Base-by-base conservation (phyloP, 2,329 filamentous ascomycete species). In the Taxawa tesnikishii region DNA sequence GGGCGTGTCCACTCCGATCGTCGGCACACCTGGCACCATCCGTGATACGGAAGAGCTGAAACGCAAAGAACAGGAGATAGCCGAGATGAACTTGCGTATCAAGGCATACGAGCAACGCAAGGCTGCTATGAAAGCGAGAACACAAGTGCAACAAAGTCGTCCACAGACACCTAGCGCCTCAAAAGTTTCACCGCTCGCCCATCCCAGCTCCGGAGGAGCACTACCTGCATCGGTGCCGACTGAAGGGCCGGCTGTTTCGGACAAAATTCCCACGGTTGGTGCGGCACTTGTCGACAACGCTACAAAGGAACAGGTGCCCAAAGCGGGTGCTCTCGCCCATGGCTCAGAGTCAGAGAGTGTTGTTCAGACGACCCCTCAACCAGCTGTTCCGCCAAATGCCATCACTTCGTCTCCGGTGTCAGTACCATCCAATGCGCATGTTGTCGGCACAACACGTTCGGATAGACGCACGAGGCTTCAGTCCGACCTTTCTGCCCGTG, bases 51-150 rank as follows among this genome's bases (percentile, higher is more conserved):
- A 62, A 27, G 55, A 63, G 28, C 47, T 71, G 26, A 56, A 56
- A 23, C 51, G 55, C 19, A 68, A 63, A 40, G 55, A 70, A 37
- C 48, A 63, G 33, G 59, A 65, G 37, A 67, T 68, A 28, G 53
- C 59, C 37, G 53, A 49, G 15, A 58, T 68, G 54, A 61, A 57
- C 29, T 55, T 53, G 37, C 60, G 59, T 36, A 67, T 72, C 35
- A 63, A 65, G 10, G 65, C 68, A 37, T 49, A 60, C 31, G 63
- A 67, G 40, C 49, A 58, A 37, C 50, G 55, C 26, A 56, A 56
- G 27, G 29, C 29, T 11, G 34, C 34, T 9, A 14, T 33, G 14
- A 60, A 58, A 39, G 49, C 56, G n/a, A 63, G 58, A 54, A 23
- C 19, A 6, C 31, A 14, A 9, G 13, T 15, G 10, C 7, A 13